phyloP scores from a whole-genome alignment of 2,329 filamentous ascomycete species.

The Aspergillus sp. region DNA sequence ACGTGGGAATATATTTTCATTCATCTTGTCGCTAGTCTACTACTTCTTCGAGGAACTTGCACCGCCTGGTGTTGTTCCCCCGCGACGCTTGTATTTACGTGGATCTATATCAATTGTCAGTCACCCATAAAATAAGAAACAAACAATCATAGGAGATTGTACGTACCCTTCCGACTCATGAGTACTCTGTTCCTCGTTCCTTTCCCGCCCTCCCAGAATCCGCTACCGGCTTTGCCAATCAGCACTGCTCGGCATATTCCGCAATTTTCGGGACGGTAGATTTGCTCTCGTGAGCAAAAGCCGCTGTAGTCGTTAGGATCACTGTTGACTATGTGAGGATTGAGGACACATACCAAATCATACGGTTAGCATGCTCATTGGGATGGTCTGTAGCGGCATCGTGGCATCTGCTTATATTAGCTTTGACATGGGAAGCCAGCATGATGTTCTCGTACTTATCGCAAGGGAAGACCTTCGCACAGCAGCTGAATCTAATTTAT shows the following conservation, averaged over 20 bases:
- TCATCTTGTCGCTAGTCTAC: background rate
- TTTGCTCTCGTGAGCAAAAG: conserved; percentile 77
- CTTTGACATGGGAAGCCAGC: background rate
- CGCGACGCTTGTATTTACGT: conserved; percentile 68
- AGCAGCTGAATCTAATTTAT: conserved; percentile 53
- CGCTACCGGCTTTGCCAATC: conserved; percentile 65
- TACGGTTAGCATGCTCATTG: conserved; percentile 79
- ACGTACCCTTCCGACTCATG: conserved; percentile 69
- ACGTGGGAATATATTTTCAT: background rate
- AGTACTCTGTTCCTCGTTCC: conserved; percentile 70
- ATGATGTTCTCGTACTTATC: conserved; percentile 48
- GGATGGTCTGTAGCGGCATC: conserved; percentile 69
- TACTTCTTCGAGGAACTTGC: conserved; percentile 29
- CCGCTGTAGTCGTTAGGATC: conserved; percentile 45
- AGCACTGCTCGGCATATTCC: conserved; percentile 70
- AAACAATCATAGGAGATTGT: background rate
- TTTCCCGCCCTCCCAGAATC: conserved; percentile 87
- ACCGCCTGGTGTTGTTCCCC: conserved; percentile 39
- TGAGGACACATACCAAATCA: conserved; percentile 64
- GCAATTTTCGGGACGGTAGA: conserved; percentile 75
- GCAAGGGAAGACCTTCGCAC: conserved; percentile 58
- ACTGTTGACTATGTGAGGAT: background rate
- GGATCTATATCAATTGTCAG: conserved; percentile 53
- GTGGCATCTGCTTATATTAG: conserved; percentile 61
- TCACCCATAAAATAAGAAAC: background rate